These are phyloP conservation scores for Cercospora zeae-maydis DNA, from an alignment of 2,329 filamentous ascomycete genomes.

Conservation along the genomic window DNA sequence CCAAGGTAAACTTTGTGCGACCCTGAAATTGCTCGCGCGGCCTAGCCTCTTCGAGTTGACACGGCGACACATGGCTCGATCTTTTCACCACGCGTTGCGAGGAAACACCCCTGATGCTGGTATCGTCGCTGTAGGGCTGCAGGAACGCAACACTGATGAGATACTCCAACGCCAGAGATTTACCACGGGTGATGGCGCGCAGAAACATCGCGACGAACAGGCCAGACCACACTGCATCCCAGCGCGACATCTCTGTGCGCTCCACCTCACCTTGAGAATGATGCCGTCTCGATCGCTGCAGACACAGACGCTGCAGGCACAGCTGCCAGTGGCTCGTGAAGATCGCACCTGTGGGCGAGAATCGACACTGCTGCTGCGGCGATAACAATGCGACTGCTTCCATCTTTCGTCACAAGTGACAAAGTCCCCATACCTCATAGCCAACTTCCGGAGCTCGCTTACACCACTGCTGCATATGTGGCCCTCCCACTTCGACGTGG, in stretches of 20 bases:
- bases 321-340: not conserved
- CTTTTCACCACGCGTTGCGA: not conserved
- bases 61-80: not conserved
- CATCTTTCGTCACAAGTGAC: slow-evolving; percentile 11
- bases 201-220: not conserved
- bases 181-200: not conserved
- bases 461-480: slow-evolving; percentile 31
- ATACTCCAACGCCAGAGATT: not conserved
- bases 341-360: not conserved
- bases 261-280: not conserved
- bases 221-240: not conserved
- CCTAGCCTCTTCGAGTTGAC: not conserved
- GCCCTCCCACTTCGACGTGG: slow-evolving; percentile 28
- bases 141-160: not conserved
- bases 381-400: no score
- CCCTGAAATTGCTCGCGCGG: not conserved
- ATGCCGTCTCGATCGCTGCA: not conserved
- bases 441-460: slow-evolving; percentile 21
- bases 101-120: not conserved
- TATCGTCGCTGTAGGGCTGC: not conserved
- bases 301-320: not conserved
- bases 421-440: slow-evolving; percentile 27
- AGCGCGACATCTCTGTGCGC: not conserved
- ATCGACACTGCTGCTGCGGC: not conserved
- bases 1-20: not conserved